Conservation (phyloP, 345 rosid species). For the Camelina laxa region DNA sequence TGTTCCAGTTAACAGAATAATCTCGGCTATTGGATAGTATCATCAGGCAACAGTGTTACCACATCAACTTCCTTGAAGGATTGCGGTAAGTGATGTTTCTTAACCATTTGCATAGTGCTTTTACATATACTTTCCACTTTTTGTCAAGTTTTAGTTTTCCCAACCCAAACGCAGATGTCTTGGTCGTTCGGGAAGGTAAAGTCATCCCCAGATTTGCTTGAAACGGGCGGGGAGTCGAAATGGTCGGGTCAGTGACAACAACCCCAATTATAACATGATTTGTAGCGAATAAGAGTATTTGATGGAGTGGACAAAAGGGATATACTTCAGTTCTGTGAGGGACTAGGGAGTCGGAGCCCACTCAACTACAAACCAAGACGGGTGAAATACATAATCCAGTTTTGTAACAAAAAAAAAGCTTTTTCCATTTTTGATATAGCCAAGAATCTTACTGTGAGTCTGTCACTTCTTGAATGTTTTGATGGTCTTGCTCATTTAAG, state of each 20-base stretch:
- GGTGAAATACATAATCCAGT: background rate
- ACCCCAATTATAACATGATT: background rate
- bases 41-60: constrained; percentile 4
- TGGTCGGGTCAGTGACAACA: background rate
- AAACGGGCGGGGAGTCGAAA: background rate
- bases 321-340: background rate
- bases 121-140: background rate
- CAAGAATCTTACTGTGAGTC: background rate
- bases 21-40: constrained; percentile 21
- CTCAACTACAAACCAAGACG: background rate
- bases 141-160: constrained; percentile 1
- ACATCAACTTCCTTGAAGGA: background rate
- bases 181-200: constrained; percentile 1
- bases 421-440: background rate
- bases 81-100: constrained; percentile 15
- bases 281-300: background rate
- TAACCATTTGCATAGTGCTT: background rate
- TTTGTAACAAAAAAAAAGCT: background rate
- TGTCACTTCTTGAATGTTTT: background rate
- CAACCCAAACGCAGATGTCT: background rate
- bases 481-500: constrained; percentile 3
- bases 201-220: background rate
- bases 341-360: constrained; percentile 3
- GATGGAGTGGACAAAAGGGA: background rate
- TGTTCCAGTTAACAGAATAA: constrained; percentile 13